Conservation (phyloP, 805 yeast genomes). For the Pichia ethanolica region DNA sequence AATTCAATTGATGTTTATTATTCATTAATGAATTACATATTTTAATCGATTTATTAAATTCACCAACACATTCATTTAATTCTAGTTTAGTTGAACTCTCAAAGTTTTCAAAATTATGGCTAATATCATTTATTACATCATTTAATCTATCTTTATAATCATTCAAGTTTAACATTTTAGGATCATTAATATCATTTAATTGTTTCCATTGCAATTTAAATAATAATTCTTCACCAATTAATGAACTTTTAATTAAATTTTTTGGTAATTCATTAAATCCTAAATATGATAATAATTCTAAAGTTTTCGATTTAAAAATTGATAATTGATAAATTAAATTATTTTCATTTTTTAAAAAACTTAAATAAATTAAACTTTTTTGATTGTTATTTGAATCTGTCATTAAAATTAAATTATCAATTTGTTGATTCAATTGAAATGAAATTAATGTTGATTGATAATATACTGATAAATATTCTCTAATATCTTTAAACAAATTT, state of each 20-base stretch:
- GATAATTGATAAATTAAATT: conserved; percentile 20
- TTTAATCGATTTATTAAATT: conserved; percentile 2
- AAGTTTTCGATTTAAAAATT: conserved; percentile 15
- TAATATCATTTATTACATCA: neutral
- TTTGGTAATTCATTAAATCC: conserved; percentile 25
- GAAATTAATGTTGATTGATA: conserved; percentile 46
- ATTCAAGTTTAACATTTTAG: conserved; percentile 48
- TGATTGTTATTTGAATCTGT: neutral
- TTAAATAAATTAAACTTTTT: neutral
- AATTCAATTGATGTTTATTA: neutral
- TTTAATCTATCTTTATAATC: conserved; percentile 24
- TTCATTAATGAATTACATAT: conserved; percentile 1
- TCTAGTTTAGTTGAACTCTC: no score
- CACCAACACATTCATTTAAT: no score
- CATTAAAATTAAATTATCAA: neutral
- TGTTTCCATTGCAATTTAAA: conserved; percentile 67
- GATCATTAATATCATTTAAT: conserved; percentile 73
- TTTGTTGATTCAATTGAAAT: conserved; percentile 3
- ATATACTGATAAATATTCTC: conserved; percentile 61
- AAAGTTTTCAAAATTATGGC: no score
- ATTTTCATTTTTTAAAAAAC: conserved; percentile 2
- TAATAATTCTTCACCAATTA: conserved; percentile 28
- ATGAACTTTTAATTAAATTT: conserved; percentile 12
- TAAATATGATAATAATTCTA: conserved; percentile 20
- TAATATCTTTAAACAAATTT: conserved; percentile 54